phyloP scores from a whole-genome alignment of 441 rosid species.

The Populus hybrid region DNA sequence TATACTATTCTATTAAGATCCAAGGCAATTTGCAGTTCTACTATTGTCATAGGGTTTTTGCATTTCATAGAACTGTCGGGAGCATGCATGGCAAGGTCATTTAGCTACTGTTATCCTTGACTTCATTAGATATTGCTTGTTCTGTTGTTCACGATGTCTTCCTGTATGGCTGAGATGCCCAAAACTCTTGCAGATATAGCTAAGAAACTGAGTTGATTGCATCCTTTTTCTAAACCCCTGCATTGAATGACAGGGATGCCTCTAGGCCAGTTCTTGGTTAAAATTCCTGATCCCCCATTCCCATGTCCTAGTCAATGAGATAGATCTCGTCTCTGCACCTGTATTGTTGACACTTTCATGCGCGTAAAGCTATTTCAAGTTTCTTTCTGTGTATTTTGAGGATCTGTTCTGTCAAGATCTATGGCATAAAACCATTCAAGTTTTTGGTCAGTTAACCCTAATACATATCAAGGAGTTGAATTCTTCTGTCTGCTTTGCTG shows the following conservation, averaged over 20 bases:
- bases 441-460: not conserved
- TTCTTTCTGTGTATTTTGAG: too few relatives aligned
- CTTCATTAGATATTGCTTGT: not conserved
- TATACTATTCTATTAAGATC: not conserved
- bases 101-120: not conserved
- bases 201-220: not conserved
- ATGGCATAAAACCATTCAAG: not conserved
- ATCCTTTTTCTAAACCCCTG: not conserved
- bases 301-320: too few relatives aligned
- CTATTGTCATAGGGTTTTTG: too few relatives aligned
- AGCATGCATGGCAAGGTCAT: not conserved
- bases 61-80: not conserved
- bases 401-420: not conserved
- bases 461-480: not conserved
- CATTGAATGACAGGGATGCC: not conserved
- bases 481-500: too few relatives aligned
- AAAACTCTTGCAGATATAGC: too few relatives aligned
- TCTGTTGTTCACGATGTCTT: too few relatives aligned
- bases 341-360: not conserved
- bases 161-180: too few relatives aligned
- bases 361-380: not conserved
- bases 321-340: not conserved
- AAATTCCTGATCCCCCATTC: not conserved
- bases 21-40: not conserved
- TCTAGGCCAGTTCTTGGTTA: not conserved